phyloP scores from a whole-genome alignment of 176 grass and related monocot species.

The Aegilops sharonensis region DNA sequence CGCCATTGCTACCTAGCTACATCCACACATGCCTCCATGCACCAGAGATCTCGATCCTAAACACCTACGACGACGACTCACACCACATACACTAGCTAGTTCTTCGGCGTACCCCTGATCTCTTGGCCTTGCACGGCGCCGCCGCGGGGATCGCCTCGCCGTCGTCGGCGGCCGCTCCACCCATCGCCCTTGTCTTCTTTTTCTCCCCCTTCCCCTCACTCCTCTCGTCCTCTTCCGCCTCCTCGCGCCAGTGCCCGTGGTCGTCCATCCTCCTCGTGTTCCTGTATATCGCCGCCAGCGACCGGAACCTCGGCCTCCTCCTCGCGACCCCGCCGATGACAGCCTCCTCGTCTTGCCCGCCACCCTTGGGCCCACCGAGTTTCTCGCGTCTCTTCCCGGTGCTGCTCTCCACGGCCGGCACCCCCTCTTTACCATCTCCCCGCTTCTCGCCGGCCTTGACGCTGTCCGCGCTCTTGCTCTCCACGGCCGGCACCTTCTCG shows the following conservation, averaged over 20 bases:
- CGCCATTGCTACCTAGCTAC: background rate
- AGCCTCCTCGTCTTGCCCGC: background rate
- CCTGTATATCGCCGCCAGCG: constrained; percentile 37
- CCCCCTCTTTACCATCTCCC: background rate
- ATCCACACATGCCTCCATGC: background rate
- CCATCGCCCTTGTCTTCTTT: background rate
- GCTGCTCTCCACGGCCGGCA: constrained; percentile 10
- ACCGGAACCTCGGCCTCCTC: constrained; percentile 42
- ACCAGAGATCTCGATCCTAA: background rate
- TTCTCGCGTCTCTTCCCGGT: background rate
- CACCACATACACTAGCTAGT: background rate
- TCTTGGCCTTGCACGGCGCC: background rate
- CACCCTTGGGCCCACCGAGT: background rate
- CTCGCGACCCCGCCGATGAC: constrained; percentile 1
- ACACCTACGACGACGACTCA: background rate
- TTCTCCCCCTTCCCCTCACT: background rate
- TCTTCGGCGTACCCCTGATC: background rate
- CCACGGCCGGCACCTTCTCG: no score
- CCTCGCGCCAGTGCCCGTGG: background rate
- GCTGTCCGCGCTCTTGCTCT: background rate
- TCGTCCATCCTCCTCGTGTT: background rate
- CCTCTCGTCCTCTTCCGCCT: background rate
- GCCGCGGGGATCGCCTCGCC: background rate
- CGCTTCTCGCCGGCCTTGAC: background rate
- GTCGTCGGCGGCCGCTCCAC: background rate